Conservation (phyloP, 2,329 filamentous ascomycete genomes). For the Akanthomyces muscarius region DNA sequence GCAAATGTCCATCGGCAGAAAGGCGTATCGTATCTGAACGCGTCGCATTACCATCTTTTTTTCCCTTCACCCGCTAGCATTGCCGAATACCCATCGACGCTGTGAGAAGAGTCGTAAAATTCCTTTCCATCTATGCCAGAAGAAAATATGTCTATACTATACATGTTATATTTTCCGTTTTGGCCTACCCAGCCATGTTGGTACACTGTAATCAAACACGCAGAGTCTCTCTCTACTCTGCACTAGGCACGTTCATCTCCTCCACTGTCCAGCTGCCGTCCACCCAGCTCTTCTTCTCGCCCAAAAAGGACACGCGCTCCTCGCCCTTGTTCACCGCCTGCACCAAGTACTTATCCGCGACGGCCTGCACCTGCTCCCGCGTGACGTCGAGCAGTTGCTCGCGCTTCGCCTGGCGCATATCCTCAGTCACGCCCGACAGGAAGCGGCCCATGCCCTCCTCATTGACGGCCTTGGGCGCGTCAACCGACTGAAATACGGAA, state of each 20-base stretch:
- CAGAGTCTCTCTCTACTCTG: slow-evolving; percentile 23
- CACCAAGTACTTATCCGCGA: slow-evolving; percentile 78
- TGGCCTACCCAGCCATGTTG: not conserved
- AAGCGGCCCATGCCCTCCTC: slow-evolving; percentile 85
- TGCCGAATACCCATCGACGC: slow-evolving; percentile 21
- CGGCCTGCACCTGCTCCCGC: slow-evolving; percentile 71
- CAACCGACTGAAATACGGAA: slow-evolving; percentile 85
- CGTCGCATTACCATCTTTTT: slow-evolving; percentile 26
- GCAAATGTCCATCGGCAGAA: slow-evolving; percentile 34
- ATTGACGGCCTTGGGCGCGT: slow-evolving; percentile 83
- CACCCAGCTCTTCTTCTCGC: slow-evolving; percentile 77
- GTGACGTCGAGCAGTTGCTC: slow-evolving; percentile 84
- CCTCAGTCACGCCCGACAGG: slow-evolving; percentile 76
- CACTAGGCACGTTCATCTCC: slow-evolving; percentile 64
- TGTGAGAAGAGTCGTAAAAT: slow-evolving; percentile 17
- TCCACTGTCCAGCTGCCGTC: slow-evolving; percentile 69
- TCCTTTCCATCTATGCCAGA: slow-evolving; percentile 13
- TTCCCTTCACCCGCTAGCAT: slow-evolving; percentile 24
- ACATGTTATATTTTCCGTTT: not conserved
- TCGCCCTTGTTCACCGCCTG: slow-evolving; percentile 56
- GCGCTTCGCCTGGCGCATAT: slow-evolving; percentile 82
- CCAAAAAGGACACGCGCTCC: slow-evolving; percentile 69
- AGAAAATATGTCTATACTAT: slow-evolving; percentile 9
- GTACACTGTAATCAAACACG: not conserved
- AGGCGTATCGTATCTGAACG: slow-evolving; percentile 66